phyloP scores from a whole-genome alignment of 306 rosid species.

The Cicer pinnatifidum region DNA sequence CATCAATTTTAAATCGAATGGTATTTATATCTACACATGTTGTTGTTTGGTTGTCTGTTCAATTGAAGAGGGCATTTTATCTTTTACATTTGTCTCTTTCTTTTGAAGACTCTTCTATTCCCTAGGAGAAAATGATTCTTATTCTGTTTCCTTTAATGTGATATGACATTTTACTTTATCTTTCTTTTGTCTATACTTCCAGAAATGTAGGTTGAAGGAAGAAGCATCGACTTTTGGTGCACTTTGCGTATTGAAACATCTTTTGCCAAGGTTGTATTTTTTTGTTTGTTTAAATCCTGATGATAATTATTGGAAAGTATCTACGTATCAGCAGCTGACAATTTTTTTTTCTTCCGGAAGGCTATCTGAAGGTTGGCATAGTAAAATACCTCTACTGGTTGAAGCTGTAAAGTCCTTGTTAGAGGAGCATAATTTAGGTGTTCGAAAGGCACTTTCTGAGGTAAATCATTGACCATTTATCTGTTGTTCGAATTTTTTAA shows the following conservation, averaged over 20 bases:
- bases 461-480: constrained; percentile 45
- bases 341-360: constrained; percentile 51
- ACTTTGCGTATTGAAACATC: constrained; percentile 87
- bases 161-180: constrained; percentile 22
- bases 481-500: background rate
- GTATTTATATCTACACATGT: constrained; percentile 8
- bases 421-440: constrained; percentile 79
- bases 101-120: constrained; percentile 21
- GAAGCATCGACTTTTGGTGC: constrained; percentile 81
- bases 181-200: constrained; percentile 39
- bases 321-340: constrained; percentile 41
- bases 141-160: constrained; percentile 30
- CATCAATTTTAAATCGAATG: constrained; percentile 10
- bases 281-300: constrained; percentile 21
- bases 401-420: constrained; percentile 82
- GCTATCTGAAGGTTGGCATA: constrained; percentile 92
- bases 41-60: constrained; percentile 17
- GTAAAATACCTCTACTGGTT: constrained; percentile 71
- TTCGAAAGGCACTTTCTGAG: constrained; percentile 87
- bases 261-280: constrained; percentile 77
- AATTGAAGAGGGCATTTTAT: constrained; percentile 24
- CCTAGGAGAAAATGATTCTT: background rate
- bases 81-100: constrained; percentile 15
- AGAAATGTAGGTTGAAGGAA: constrained; percentile 95
- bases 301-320: constrained; percentile 41